These are phyloP conservation scores for Metroxylon sagu DNA, from an alignment of 176 grass and related monocot species.

Conservation along the genomic window DNA sequence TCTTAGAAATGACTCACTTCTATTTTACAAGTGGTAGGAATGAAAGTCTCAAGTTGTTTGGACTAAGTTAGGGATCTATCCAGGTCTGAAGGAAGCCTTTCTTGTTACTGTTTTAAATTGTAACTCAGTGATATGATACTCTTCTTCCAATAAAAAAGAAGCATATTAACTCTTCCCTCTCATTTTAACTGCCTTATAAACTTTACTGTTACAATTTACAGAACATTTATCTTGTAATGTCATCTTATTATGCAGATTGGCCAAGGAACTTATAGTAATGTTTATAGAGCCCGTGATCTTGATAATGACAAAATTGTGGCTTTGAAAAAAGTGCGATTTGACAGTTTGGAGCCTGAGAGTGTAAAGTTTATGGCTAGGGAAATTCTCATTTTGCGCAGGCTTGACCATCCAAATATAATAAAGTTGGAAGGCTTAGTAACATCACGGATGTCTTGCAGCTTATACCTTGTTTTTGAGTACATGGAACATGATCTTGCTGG, in stretches of 20 bases:
- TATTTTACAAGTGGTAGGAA: too few species aligned
- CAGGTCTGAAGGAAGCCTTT: too few species aligned
- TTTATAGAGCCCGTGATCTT: conserved; percentile 88
- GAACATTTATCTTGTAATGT: background rate
- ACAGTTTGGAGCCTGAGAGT: conserved; percentile 97
- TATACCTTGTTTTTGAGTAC: conserved; percentile 99
- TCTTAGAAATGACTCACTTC: too few species aligned
- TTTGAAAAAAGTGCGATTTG: conserved; percentile 96
- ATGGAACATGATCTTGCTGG: conserved; percentile 98
- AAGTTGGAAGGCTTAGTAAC: conserved; percentile 96
- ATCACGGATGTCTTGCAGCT: conserved; percentile 97
- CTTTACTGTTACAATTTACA: background rate
- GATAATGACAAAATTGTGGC: conserved; percentile 90
- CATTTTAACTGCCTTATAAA: background rate
- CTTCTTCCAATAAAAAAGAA: too few species aligned
- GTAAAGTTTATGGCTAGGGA: conserved; percentile 98
- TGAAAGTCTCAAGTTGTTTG: too few species aligned
- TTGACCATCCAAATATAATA: conserved; percentile 97
- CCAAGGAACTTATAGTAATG: conserved; percentile 96
- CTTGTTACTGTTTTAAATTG: too few species aligned
- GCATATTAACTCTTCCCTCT: too few species aligned
- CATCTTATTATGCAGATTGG: conserved; percentile 72
- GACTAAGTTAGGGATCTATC: too few species aligned
- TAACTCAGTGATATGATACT: too few species aligned
- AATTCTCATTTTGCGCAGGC: conserved; percentile 88